These are phyloP conservation scores for Eleusine coracana DNA, from an alignment of 176 grass and related monocot genomes.

Conservation along the genomic window DNA sequence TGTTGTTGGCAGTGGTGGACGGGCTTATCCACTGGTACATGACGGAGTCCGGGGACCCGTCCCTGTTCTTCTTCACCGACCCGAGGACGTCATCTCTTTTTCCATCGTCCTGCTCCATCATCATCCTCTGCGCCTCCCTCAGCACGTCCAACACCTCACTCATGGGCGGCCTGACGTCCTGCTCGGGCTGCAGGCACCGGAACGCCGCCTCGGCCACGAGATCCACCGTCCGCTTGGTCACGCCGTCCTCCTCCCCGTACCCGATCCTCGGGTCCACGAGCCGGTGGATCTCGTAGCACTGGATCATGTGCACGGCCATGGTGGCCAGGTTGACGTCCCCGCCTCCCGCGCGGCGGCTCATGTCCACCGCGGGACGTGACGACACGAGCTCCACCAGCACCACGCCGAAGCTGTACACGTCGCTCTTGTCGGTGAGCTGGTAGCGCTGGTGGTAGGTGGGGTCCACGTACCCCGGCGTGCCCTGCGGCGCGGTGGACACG, in stretches of 20 bases:
- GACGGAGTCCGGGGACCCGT: conserved; percentile 49
- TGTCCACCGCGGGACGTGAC: conserved; percentile 53
- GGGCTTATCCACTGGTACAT: conserved; percentile 50
- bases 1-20: conserved; percentile 39
- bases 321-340: conserved; percentile 46
- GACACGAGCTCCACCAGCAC: conserved; percentile 65
- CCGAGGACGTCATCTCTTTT: neutral
- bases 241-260: conserved; percentile 23
- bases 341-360: neutral
- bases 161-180: conserved; percentile 54
- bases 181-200: conserved; percentile 56
- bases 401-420: conserved; percentile 78
- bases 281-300: conserved; percentile 31
- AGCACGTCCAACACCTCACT: conserved; percentile 43
- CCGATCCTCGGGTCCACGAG: conserved; percentile 45
- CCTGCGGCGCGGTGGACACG: conserved; percentile 69
- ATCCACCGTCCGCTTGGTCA: conserved; percentile 38
- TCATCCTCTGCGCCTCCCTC: conserved; percentile 16
- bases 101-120: neutral
- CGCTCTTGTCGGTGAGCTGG: conserved; percentile 76
- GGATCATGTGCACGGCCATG: conserved; percentile 60
- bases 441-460: conserved; percentile 58
- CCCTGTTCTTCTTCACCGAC: conserved; percentile 37
- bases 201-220: conserved; percentile 48
- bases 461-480: conserved; percentile 66